Percentiles rank a stretch among this genome's conserved stretches.
Conservation (phyloP, 2,329 filamentous ascomycete genomes). For the Diaporthe helianthi region DNA sequence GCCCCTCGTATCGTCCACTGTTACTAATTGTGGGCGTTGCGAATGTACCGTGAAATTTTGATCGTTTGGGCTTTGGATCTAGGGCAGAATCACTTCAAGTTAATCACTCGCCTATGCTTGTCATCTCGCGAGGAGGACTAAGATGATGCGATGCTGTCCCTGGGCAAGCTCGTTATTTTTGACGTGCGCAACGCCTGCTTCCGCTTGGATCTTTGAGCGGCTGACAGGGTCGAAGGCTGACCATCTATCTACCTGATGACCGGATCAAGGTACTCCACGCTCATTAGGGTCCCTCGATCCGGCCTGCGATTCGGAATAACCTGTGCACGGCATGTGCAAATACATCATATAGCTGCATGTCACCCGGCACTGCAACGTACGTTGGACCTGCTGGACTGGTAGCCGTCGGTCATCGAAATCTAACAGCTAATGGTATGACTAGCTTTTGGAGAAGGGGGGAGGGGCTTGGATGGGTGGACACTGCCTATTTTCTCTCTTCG, state of each 20-base stretch:
- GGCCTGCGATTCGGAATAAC: slow-evolving; percentile 1
- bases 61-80: slow-evolving; percentile 17
- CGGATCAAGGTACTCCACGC: slow-evolving; percentile 17
- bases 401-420: slow-evolving; percentile 16
- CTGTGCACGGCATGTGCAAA: slow-evolving; percentile 24
- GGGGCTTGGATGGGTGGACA: not conserved
- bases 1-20: slow-evolving; percentile 27
- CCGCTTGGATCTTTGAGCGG: not conserved
- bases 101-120: slow-evolving; percentile 33
- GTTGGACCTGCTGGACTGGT: not conserved
- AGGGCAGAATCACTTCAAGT: slow-evolving; percentile 28
- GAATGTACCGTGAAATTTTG: slow-evolving; percentile 27
- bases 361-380: slow-evolving; percentile 16
- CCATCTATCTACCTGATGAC: not conserved
- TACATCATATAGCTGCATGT: slow-evolving; percentile 23
- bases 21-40: slow-evolving; percentile 27
- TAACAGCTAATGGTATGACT: not conserved
- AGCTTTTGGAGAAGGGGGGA: not conserved
- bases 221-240: slow-evolving; percentile 23
- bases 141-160: slow-evolving; percentile 31
- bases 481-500: not conserved
- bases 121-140: slow-evolving; percentile 31
- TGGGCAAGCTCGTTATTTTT: slow-evolving; percentile 6
- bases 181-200: slow-evolving; percentile 13
- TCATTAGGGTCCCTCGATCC: not conserved